Percentiles rank a stretch among this genome's conserved stretches.
Conservation (phyloP, 2,329 filamentous ascomycete genomes). For the Mycogone perniciosa region DNA sequence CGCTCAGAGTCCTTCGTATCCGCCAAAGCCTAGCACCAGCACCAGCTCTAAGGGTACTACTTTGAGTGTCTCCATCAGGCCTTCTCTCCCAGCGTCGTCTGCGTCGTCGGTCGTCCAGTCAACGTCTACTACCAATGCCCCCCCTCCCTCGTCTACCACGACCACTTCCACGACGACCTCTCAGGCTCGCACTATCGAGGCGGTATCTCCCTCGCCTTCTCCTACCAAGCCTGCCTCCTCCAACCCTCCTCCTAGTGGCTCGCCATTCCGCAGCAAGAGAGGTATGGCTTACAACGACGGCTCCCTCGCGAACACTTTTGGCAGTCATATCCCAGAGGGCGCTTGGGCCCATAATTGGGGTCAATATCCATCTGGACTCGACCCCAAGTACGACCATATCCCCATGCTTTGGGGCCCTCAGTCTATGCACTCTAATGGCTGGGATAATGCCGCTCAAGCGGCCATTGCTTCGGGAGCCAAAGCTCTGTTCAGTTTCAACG, state of each 20-base stretch:
- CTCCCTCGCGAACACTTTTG: slow-evolving; percentile 46
- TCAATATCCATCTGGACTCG: slow-evolving; percentile 35
- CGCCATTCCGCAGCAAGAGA: slow-evolving; percentile 44
- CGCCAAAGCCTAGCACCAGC: background rate
- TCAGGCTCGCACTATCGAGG: slow-evolving; percentile 2
- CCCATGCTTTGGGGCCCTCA: slow-evolving; percentile 60
- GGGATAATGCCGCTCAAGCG: slow-evolving; percentile 42
- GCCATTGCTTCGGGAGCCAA: slow-evolving; percentile 50
- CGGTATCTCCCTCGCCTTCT: slow-evolving; percentile 2
- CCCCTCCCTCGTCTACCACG: slow-evolving; percentile 7
- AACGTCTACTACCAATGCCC: slow-evolving; percentile 10
- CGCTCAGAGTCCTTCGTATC: slow-evolving; percentile 5
- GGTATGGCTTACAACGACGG: slow-evolving; percentile 63
- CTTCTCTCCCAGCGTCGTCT: slow-evolving; percentile 8
- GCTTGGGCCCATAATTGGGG: slow-evolving; percentile 69
- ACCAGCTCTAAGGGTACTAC: slow-evolving; percentile 18
- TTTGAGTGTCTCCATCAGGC: slow-evolving; percentile 20
- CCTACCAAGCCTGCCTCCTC: slow-evolving; percentile 6
- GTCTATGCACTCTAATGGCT: slow-evolving; percentile 39
- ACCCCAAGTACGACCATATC: slow-evolving; percentile 48
- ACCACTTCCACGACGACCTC: background rate
- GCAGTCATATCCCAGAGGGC: too few species aligned
- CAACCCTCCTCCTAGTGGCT: slow-evolving; percentile 7
- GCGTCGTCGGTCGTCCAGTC: background rate
- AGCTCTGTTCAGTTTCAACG: slow-evolving; percentile 63